Conservation (phyloP, 1,284 basidiomycete species). For the Boletellus sp. region DNA sequence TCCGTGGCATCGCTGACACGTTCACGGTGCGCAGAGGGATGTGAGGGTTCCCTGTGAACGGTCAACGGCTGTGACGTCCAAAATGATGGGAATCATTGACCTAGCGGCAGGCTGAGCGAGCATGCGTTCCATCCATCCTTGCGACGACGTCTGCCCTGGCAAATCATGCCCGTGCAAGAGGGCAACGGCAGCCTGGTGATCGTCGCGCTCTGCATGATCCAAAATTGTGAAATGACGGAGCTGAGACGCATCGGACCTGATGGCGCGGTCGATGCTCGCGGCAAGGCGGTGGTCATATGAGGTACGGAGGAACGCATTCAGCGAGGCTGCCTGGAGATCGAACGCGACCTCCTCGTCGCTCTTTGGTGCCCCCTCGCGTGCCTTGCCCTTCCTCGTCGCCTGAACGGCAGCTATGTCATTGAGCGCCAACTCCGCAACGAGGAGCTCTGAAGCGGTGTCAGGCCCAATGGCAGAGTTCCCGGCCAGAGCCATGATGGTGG, state of each 20-base stretch:
- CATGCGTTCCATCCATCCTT: conserved; percentile 18
- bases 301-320: conserved; percentile 32
- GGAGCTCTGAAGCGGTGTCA: conserved; percentile 21
- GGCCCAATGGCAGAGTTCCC: conserved; percentile 14
- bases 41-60: background rate
- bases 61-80: conserved; percentile 7
- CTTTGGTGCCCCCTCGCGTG: conserved; percentile 24
- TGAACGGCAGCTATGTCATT: conserved; percentile 40
- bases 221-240: background rate
- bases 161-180: conserved; percentile 15
- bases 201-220: conserved; percentile 22
- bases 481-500: conserved; percentile 5
- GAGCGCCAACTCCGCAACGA: conserved; percentile 29
- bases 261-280: conserved; percentile 34
- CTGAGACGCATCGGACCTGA: conserved; percentile 12
- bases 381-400: conserved; percentile 40
- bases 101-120: conserved; percentile 1
- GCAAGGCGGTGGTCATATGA: conserved; percentile 38
- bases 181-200: conserved; percentile 19
- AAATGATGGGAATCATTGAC: background rate
- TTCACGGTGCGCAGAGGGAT: background rate
- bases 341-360: conserved; percentile 51
- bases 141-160: conserved; percentile 21
- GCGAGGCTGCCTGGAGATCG: conserved; percentile 40
- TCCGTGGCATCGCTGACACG: background rate